Conservation (phyloP, 768 basidiomycete species). For the Tremella mesenterica region DNA sequence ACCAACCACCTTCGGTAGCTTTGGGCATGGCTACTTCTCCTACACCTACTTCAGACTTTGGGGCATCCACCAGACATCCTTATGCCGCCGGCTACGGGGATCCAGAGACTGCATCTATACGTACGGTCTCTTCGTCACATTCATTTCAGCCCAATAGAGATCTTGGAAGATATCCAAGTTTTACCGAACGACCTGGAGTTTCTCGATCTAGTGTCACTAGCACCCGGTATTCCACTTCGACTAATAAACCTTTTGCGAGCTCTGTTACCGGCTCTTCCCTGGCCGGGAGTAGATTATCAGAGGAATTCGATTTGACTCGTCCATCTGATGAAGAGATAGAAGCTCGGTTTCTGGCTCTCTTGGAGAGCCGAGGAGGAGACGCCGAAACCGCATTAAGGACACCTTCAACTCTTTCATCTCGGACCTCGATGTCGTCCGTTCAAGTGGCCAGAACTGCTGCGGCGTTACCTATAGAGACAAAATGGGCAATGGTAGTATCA, state of each 20-base stretch:
- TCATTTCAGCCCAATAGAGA: conserved; percentile 9
- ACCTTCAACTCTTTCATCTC: conserved; percentile 16
- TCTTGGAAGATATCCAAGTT: conserved; percentile 17
- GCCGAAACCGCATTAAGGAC: conserved; percentile 3
- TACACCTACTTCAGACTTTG: conserved; percentile 3
- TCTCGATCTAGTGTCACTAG: conserved; percentile 3
- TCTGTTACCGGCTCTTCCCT: neutral
- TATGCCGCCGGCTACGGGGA: conserved; percentile 4
- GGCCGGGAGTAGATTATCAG: conserved; percentile 20
- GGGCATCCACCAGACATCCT: conserved; percentile 1
- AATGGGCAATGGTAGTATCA: conserved; percentile 83
- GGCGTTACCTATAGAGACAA: conserved; percentile 64
- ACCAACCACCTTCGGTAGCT: conserved; percentile 11
- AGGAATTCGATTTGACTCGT: conserved; percentile 61
- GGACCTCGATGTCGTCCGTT: conserved; percentile 10
- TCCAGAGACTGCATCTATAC: conserved; percentile 14
- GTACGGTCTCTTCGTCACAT: conserved; percentile 8
- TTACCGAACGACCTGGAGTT: conserved; percentile 2
- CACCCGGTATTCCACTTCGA: conserved; percentile 1
- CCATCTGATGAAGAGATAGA: conserved; percentile 75
- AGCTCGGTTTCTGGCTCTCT: conserved; percentile 66
- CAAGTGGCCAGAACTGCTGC: conserved; percentile 8
- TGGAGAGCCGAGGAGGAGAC: conserved; percentile 59
- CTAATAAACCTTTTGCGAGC: neutral
- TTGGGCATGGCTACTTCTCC: conserved; percentile 6